Percentiles rank a stretch among this genome's conserved stretches.
Evolutionary conservation across 176 grass and related monocot genomes (phyloP).

Genomic region (Leersia perrieri): DNA sequence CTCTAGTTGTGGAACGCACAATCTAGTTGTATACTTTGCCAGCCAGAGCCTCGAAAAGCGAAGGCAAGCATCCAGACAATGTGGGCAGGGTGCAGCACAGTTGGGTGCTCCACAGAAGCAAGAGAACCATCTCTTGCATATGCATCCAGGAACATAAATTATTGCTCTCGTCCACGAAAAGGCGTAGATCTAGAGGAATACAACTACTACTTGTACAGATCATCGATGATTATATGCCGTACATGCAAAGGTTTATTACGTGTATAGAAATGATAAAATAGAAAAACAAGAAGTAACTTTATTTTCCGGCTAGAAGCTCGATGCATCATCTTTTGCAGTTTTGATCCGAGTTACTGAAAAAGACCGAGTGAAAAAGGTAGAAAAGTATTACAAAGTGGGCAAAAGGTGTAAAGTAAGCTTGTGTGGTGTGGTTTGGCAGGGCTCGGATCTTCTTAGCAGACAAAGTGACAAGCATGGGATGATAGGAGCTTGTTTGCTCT

Average conservation of each 20-base stretch:
- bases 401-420: not conserved
- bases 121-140: not conserved
- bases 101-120: not conserved
- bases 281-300: not conserved
- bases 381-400: not conserved
- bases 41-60: not conserved
- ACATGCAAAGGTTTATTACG: not conserved
- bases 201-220: not conserved
- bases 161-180: not conserved
- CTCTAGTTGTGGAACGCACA: not conserved
- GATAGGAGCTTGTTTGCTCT: too few relatives aligned
- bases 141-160: not conserved
- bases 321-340: not conserved
- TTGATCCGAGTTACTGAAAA: not conserved
- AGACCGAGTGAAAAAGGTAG: not conserved
- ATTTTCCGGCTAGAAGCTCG: not conserved
- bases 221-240: not conserved
- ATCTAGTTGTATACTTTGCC: not conserved
- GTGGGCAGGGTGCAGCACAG: not conserved
- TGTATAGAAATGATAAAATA: not conserved
- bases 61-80: slow-evolving; percentile 12
- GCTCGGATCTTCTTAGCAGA: not conserved
- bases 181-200: slow-evolving; percentile 12
- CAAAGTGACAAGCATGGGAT: not conserved
- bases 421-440: not conserved